Evolutionary conservation across 2,329 filamentous ascomycete genomes (phyloP), one percentile per base, ranked within the genome.

Genomic region (Diaporthe destruens): DNA sequence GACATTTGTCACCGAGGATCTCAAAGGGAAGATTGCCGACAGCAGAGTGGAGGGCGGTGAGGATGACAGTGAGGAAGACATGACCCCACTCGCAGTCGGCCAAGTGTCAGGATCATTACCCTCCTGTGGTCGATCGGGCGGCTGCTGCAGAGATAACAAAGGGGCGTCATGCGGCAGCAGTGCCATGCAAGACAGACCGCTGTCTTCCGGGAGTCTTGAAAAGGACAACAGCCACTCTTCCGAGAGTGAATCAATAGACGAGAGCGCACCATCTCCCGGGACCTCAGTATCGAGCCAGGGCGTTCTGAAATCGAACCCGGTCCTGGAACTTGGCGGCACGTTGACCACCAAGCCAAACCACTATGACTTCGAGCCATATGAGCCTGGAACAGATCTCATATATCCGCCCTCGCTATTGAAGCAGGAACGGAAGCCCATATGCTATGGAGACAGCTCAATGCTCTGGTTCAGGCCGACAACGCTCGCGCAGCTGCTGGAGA

Each of bases 341-440:
- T 84, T 87, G 2, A 88, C 89, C 78, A 91, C 90, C 79, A 82
- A 85, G 68, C 98, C 98, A 94, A 93, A 0, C 92, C 94, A 2
- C 96, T 96, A 0, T 93, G n/a, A 94, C 0, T 97, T 98, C 80
- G 97, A 98, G 79, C 92, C 96, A 77, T 98, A 98, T 82, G 94
- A 94, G 66, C 93, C 94, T 2, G 94, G 97, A 65, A 98, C 96
- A 0, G 93, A 99, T 79, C 88, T 99, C 73, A 98, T 99, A 71
- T 98, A 98, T 80, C 96, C 96, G 0, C 94, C 96, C 0, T 85
- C 91, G 0, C 84, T 99, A 42, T 93, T 91, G 77, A 96, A 94
- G 81, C 91, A 98, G 77, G 89, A 94, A 39, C 91, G 95, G 80
- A 92, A 89, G 75, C 91, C 96, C 0, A 83, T 99, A 34, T 92